These are phyloP conservation scores for Patellifolia procumbens DNA, from an alignment of 179 eudicot species.

Conservation along the genomic window DNA sequence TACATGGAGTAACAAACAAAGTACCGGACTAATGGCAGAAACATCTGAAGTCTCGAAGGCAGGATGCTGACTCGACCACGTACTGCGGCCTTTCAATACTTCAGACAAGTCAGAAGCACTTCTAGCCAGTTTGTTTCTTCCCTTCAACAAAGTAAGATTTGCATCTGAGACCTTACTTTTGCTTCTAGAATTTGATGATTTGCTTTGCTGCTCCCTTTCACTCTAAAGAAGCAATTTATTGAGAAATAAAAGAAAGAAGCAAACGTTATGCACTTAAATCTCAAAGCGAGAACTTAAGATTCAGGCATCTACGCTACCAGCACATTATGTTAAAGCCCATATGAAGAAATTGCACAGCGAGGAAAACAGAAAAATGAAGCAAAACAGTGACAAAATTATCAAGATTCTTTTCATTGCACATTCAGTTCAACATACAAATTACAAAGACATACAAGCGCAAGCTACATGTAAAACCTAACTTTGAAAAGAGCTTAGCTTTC, in stretches of 20 bases:
- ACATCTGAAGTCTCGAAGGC: slow-evolving; percentile 49
- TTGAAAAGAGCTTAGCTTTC: too few species aligned
- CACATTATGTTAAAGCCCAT: background rate
- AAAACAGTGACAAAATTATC: background rate
- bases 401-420: background rate
- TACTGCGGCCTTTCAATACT: slow-evolving; percentile 32
- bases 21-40: slow-evolving; percentile 46
- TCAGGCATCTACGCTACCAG: slow-evolving; percentile 1
- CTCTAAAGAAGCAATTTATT: too few species aligned
- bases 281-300: background rate
- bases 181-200: slow-evolving; percentile 25
- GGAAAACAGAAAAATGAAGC: background rate
- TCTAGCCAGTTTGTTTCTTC: slow-evolving; percentile 30
- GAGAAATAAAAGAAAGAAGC: too few species aligned
- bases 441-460: background rate
- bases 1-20: background rate
- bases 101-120: slow-evolving; percentile 42
- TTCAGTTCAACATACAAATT: background rate
- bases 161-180: slow-evolving; percentile 27
- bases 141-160: slow-evolving; percentile 14
- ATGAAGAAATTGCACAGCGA: background rate
- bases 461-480: background rate
- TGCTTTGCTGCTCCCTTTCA: slow-evolving; percentile 41
- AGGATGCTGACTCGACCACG: slow-evolving; percentile 34
- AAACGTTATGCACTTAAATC: background rate